A percentile compares a stretch with the other conserved stretches of the same genome.
phyloP scores from a whole-genome alignment of 2,329 filamentous ascomycete genomes.

The Ophiostoma sp. region DNA sequence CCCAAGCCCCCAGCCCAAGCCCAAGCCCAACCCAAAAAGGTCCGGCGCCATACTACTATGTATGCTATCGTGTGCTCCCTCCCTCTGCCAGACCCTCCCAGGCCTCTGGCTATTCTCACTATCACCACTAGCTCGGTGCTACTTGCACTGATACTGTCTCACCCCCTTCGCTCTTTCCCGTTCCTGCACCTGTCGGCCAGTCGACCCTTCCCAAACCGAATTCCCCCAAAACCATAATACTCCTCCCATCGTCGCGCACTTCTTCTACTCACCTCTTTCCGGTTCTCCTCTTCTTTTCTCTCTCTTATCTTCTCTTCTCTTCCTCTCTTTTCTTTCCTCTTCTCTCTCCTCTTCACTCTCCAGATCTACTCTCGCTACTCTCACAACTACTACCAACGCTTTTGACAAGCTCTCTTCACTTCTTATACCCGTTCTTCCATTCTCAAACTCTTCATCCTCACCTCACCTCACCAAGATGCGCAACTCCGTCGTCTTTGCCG shows the following conservation, averaged over 20 bases:
- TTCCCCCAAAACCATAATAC: slow-evolving; percentile 14
- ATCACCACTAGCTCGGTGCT: background rate
- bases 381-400: slow-evolving; percentile 6
- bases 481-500: slow-evolving; percentile 38
- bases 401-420: slow-evolving; percentile 16
- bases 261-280: background rate
- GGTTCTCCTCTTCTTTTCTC: slow-evolving; percentile 6
- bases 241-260: slow-evolving; percentile 12
- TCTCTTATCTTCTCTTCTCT: background rate
- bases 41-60: no score
- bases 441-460: background rate
- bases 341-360: background rate
- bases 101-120: background rate
- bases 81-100: background rate
- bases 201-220: slow-evolving; percentile 23
- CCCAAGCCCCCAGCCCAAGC: background rate
- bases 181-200: slow-evolving; percentile 9
- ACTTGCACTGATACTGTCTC: slow-evolving; percentile 14
- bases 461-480: slow-evolving; percentile 37
- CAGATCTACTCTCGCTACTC: slow-evolving; percentile 2
- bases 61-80: no score
- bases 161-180: slow-evolving; percentile 18
- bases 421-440: slow-evolving; percentile 9
- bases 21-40: background rate
- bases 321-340: background rate